These are phyloP conservation scores for Neonothopanus nambi DNA, from an alignment of 1,284 basidiomycete species.

Conservation along the genomic window DNA sequence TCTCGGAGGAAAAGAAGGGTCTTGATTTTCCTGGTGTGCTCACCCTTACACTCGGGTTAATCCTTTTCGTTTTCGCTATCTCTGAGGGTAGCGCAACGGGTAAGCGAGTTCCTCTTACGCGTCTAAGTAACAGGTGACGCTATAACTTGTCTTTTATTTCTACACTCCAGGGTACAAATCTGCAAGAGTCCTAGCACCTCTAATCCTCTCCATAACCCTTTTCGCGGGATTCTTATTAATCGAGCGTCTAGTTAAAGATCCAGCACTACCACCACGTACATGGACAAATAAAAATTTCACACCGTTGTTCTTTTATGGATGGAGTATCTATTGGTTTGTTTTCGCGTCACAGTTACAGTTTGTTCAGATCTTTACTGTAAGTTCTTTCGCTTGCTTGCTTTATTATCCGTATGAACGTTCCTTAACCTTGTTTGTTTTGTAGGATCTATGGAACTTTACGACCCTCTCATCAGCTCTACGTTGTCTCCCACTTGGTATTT, in stretches of 20 bases:
- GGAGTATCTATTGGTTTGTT: conserved; percentile 22
- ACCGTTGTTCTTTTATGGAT: conserved; percentile 22
- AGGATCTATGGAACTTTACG: conserved; percentile 18
- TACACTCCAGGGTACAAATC: conserved; percentile 19
- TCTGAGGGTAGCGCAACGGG: conserved; percentile 17
- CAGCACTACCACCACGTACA: conserved; percentile 19
- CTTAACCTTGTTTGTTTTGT: not conserved
- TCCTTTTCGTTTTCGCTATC: conserved; percentile 22
- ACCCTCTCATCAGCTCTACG: conserved; percentile 16
- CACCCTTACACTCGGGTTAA: conserved; percentile 18
- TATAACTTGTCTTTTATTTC: not conserved
- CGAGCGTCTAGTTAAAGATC: conserved; percentile 18
- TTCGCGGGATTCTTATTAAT: conserved; percentile 17
- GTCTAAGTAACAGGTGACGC: too few relatives aligned
- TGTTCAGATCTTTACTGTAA: conserved; percentile 7
- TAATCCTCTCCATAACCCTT: conserved; percentile 19
- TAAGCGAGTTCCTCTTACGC: too few relatives aligned
- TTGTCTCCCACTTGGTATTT: conserved; percentile 17
- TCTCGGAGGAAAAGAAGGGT: conserved; percentile 2
- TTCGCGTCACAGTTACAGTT: conserved; percentile 14
- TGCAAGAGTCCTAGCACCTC: conserved; percentile 17
- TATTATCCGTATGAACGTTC: too few relatives aligned
- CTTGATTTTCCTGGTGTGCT: conserved; percentile 23
- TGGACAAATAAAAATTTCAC: conserved; percentile 21
- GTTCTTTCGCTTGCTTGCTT: not conserved